Conservation (phyloP, 2,329 filamentous ascomycete genomes). For the Ophiostoma piceae region DNA sequence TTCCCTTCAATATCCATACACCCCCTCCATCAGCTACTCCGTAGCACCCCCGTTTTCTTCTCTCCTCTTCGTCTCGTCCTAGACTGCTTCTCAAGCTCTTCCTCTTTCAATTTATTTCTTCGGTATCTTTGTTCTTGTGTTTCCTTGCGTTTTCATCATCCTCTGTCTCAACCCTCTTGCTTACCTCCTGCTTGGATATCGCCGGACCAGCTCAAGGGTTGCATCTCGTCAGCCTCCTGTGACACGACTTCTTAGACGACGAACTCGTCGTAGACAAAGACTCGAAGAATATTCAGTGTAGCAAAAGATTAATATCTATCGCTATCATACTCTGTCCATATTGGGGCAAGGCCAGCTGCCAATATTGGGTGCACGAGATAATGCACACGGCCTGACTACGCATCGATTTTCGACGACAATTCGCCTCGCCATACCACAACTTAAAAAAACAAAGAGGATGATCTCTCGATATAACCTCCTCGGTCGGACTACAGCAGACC, state of each 20-base stretch:
- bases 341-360: background rate
- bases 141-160: background rate
- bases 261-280: background rate
- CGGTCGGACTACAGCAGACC: background rate
- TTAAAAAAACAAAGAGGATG: background rate
- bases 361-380: background rate
- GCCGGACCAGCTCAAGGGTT: background rate
- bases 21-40: constrained; percentile 11
- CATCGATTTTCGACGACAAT: background rate
- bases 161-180: background rate
- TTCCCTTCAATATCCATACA: constrained; percentile 1
- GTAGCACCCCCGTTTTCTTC: background rate
- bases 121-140: background rate
- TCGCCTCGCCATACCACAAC: background rate
- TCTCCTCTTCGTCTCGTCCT: background rate
- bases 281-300: background rate
- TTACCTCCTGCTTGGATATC: background rate
- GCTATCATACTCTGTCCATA: background rate
- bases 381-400: background rate
- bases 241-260: constrained; percentile 3
- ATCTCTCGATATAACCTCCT: background rate
- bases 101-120: background rate
- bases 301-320: background rate
- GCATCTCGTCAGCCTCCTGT: constrained; percentile 2
- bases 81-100: background rate